Evolutionary conservation across 805 yeast genomes (phyloP).

Genomic region (Starmera dryadoides): DNA sequence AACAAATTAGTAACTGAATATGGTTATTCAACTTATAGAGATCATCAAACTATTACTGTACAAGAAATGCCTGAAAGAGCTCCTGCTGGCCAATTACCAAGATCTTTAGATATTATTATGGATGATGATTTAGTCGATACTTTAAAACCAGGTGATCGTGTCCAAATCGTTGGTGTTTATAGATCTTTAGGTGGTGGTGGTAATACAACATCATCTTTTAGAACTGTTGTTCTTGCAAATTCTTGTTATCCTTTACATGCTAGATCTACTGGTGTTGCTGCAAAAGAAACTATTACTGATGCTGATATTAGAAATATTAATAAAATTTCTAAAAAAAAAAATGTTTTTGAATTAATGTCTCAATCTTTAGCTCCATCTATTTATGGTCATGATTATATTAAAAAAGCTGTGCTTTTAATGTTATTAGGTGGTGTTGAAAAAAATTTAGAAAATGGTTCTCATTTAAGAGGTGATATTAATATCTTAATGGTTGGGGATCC

Average conservation of each 20-base stretch:
- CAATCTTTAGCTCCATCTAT: conserved; percentile 93
- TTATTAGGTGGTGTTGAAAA: conserved; percentile 91
- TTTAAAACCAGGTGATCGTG: conserved; percentile 94
- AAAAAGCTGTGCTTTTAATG: conserved; percentile 86
- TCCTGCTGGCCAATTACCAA: conserved; percentile 95
- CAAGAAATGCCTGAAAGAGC: conserved; percentile 98
- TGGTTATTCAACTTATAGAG: conserved; percentile 87
- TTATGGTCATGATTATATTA: conserved; percentile 87
- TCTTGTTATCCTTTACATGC: conserved; percentile 86
- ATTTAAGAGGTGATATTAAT: conserved; percentile 96
- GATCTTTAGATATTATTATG: conserved; percentile 85
- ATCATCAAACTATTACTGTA: conserved; percentile 86
- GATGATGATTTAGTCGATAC: conserved; percentile 92
- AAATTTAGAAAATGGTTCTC: conserved; percentile 90
- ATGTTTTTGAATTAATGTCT: conserved; percentile 72
- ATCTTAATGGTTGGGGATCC: conserved; percentile 98
- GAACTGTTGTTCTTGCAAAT: conserved; percentile 79
- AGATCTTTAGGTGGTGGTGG: conserved; percentile 77
- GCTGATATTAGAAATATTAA: conserved; percentile 82
- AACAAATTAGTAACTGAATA: conserved; percentile 84
- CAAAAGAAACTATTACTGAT: conserved; percentile 63
- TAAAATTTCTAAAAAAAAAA: conserved; percentile 58
- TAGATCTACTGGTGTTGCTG: conserved; percentile 77
- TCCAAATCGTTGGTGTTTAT: conserved; percentile 90
- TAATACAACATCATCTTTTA: conserved; percentile 57